Conservation (phyloP, 2,329 filamentous ascomycete species). For the Trichophyton verrucosum region DNA sequence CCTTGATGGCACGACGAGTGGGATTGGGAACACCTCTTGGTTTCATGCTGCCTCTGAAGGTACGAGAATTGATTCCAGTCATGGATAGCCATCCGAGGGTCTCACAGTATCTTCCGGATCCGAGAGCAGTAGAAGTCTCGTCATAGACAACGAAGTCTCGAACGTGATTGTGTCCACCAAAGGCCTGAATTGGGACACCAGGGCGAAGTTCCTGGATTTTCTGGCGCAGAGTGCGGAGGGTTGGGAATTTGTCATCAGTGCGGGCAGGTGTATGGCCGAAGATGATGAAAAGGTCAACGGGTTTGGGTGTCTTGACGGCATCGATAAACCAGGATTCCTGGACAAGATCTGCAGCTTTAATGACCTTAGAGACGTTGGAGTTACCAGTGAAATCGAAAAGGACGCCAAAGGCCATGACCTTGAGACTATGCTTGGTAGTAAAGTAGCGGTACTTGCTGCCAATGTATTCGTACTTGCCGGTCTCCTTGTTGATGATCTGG, state of each 20-base stretch:
- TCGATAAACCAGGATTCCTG: constrained; percentile 49
- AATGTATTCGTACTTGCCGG: constrained; percentile 34
- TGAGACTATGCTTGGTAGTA: constrained; percentile 36
- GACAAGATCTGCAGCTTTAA: constrained; percentile 40
- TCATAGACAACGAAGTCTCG: constrained; percentile 55
- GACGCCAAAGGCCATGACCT: constrained; percentile 43
- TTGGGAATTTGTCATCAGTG: constrained; percentile 30
- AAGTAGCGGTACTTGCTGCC: constrained; percentile 40
- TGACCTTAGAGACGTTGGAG: constrained; percentile 49
- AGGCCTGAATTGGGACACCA: constrained; percentile 49
- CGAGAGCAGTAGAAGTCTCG: constrained; percentile 47
- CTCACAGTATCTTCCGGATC: constrained; percentile 55
- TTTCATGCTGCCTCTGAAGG: constrained; percentile 33
- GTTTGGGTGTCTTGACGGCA: constrained; percentile 41
- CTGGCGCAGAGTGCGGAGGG: constrained; percentile 40
- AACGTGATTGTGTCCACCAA: constrained; percentile 54
- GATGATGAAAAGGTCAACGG: constrained; percentile 52
- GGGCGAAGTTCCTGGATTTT: constrained; percentile 47
- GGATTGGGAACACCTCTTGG: constrained; percentile 35
- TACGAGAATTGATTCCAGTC: constrained; percentile 42
- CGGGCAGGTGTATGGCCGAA: constrained; percentile 52
- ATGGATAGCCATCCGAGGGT: constrained; percentile 56
- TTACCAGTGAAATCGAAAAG: constrained; percentile 43
- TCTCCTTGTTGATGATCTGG: constrained; percentile 35
- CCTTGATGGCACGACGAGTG: constrained; percentile 26